phyloP scores from a whole-genome alignment of 768 basidiomycete genomes.

The Tulasnella calospora region DNA sequence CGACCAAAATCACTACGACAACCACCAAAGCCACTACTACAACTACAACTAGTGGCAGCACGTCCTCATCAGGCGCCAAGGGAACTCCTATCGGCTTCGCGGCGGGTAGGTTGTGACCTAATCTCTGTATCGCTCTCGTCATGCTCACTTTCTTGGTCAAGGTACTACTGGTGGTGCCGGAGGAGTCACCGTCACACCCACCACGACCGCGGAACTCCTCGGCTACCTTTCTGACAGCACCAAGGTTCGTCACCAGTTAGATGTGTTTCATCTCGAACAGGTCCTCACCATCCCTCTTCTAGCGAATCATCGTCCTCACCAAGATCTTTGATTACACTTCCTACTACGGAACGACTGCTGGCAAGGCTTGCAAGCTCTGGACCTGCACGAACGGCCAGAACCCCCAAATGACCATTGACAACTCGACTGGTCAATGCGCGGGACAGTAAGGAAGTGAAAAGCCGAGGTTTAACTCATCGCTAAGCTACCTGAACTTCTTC shows the following conservation, averaged over 20 bases:
- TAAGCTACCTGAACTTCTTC: background rate
- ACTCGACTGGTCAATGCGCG: background rate
- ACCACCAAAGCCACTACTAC: background rate
- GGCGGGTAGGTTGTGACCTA: background rate
- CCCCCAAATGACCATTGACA: background rate
- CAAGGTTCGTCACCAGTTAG: background rate
- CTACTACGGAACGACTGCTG: background rate
- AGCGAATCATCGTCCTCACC: background rate
- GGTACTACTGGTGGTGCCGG: background rate
- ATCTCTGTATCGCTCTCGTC: background rate
- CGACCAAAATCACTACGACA: background rate
- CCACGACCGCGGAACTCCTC: background rate
- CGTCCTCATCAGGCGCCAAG: background rate
- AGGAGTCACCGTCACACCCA: background rate
- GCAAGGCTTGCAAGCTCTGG: background rate
- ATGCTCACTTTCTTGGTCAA: background rate
- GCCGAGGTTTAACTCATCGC: background rate
- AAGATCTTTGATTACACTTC: background rate
- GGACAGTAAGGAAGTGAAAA: background rate
- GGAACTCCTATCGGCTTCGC: slow-evolving; percentile 1
- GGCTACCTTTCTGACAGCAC: background rate
- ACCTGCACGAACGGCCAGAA: background rate
- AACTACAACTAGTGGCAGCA: background rate
- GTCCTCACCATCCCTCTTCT: background rate
- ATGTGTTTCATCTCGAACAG: background rate